Evolutionary conservation across 371 early-diverging fungal species (phyloP).

Genomic region (Umbelopsis sp.): DNA sequence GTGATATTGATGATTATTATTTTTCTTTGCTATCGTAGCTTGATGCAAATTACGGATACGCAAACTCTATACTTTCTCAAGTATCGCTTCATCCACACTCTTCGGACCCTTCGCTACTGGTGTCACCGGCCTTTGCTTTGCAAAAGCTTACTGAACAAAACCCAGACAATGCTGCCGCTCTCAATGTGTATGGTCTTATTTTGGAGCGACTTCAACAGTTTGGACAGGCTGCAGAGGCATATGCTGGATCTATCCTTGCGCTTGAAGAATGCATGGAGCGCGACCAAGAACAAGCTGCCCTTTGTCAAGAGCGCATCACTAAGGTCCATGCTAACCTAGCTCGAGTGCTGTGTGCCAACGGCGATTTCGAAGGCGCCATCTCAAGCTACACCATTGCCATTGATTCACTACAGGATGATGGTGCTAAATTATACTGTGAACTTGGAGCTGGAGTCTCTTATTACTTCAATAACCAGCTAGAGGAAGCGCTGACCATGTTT

Average conservation of each 20-base stretch:
- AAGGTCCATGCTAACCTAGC: constrained; percentile 64
- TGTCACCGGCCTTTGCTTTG: constrained; percentile 69
- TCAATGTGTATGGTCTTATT: constrained; percentile 77
- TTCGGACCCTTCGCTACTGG: constrained; percentile 30
- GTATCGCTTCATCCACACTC: constrained; percentile 22
- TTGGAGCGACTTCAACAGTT: constrained; percentile 75
- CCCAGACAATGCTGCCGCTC: constrained; percentile 60
- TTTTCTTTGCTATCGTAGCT: constrained; percentile 34
- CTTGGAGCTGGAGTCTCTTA: constrained; percentile 78
- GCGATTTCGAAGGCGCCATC: constrained; percentile 55
- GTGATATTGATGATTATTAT: background rate
- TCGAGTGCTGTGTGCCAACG: constrained; percentile 61
- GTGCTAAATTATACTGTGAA: constrained; percentile 50
- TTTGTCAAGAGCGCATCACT: constrained; percentile 26
- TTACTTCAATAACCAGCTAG: constrained; percentile 71
- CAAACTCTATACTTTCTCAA: constrained; percentile 56
- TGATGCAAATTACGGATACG: constrained; percentile 77
- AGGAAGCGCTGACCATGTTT: constrained; percentile 71
- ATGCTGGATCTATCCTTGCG: constrained; percentile 59
- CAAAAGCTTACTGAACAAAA: constrained; percentile 75
- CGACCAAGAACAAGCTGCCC: constrained; percentile 23
- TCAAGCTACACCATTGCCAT: constrained; percentile 36
- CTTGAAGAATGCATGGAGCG: constrained; percentile 43
- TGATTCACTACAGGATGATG: constrained; percentile 22
- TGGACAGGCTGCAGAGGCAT: constrained; percentile 69